Evolutionary conservation across 768 basidiomycete species (phyloP), one percentile per base, ranked within the genome.

Genomic region (Hebeloma cylindrosporum): DNA sequence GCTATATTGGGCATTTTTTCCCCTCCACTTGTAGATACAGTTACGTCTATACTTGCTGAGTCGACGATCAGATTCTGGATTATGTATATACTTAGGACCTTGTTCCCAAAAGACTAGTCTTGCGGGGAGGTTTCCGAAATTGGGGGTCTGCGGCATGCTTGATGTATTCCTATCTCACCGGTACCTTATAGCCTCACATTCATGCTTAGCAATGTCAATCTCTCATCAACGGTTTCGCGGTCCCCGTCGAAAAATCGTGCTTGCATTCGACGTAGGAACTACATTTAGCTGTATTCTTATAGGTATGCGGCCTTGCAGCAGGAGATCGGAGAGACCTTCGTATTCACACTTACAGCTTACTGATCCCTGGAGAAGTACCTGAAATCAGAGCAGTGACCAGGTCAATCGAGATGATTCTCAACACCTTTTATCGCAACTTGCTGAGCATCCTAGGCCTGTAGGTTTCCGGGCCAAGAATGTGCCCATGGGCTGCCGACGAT

Each of bases 401-500:
- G 57, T 56, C 3, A 11, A 39, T 34, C 5, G 16, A 16, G 7
- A 13, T 17, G 3, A 22, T 13, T 16, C 9, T 35, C 3, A 17
- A 20, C 11, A 16, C n/a, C 9, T 13, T 21, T n/a, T 8, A 21
- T 27, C 7, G 23, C 32, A 14, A 22, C 3, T 13, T 8, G 22
- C 14, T 40, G n/a, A 30, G 10, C 14, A 0, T 17, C 6, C 20
- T 14, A 51, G 54, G 21, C n/a, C n/a, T n/a, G n/a, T n/a, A n/a
- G n/a, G n/a, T 55, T 51, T 40, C 60, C 60, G 40, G 54, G 45
- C 7, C 57, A 59, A 27, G 53, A 59, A 32, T 35, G 46, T 16
- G 45, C 45, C 17, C 44, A 45, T 29, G 58, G 72, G 3, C 69
- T 71, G 40, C 70, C 67, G 38, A 77, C 77, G 54, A 74, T 77